Evolutionary conservation across 2,329 filamentous ascomycete species (phyloP), one percentile per base, ranked within the genome.

Genomic region (Aspergillus sp.): DNA sequence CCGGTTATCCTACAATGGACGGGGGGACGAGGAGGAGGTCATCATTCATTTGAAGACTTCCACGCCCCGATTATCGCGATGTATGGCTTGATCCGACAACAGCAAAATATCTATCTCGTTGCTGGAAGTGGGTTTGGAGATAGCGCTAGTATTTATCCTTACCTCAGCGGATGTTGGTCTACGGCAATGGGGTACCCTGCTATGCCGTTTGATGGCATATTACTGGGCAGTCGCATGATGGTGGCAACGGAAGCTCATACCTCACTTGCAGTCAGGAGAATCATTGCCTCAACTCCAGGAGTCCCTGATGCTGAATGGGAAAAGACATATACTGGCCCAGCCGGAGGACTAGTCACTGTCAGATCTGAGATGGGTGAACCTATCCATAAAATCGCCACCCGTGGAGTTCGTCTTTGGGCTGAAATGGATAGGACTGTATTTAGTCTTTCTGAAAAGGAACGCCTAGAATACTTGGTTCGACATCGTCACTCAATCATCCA

Each of bases 1-100:
- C 93, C 93, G n/a, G 85, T 96, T 52, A 86, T 96, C 53, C 80
- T 96, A 61, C 93, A 97, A 77, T 97, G 93, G 93, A 97, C 93
- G 59, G 93, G 93, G 71, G 93, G 93, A 41, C 89, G 93, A 76
- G 93, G 92, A 64, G 93, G 93, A 79, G 93, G 93, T 57, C 93
- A 96, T 75, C 93, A 97, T 79, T 96, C 92, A 1, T 96, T 88
- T 62, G 93, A 97, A 74, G 93, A 97, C 74, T 96, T 97, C 83
- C 93, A 96, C 75, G 88, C 93, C 70, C 93, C 93, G 5, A 88
- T 97, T 45, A 80, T 97, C 7, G 87, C 91, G 67, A 93, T 93
- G 87, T 96, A 96, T 72, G 85, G 86, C 60, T 86, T 90, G 54
- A 91, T 96, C 62, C 72, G 77, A 20, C 69, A 75, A 52, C 88